Evolutionary conservation across 805 yeast species (phyloP).

Genomic region (Hemisphaericaspora nanyangensis): DNA sequence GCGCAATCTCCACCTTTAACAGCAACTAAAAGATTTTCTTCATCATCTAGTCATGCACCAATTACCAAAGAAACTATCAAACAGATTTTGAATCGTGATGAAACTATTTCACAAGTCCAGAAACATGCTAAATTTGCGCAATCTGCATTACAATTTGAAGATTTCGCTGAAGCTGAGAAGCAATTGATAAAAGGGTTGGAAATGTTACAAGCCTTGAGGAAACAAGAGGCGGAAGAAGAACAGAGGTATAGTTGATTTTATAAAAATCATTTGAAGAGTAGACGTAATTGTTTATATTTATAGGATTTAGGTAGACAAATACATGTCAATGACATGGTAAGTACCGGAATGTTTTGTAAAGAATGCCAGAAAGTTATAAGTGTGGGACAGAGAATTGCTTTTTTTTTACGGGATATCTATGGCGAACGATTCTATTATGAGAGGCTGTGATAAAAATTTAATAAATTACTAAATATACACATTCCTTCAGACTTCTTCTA

Average conservation of each 20-base stretch:
- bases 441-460: too few relatives aligned
- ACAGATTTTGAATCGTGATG: conserved; percentile 52
- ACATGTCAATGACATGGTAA: background rate
- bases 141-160: conserved; percentile 77
- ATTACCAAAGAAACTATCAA: conserved; percentile 37
- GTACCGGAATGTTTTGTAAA: background rate
- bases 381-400: too few relatives aligned
- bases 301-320: background rate
- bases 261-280: too few relatives aligned
- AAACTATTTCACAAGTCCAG: conserved; percentile 56
- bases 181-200: conserved; percentile 56
- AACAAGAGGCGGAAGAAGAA: conserved; percentile 5
- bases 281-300: background rate
- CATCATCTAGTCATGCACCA: conserved; percentile 4
- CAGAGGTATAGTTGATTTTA: background rate
- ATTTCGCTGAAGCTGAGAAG: conserved; percentile 59
- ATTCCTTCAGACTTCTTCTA: too few relatives aligned
- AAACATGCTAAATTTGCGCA: conserved; percentile 72
- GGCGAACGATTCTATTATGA: too few relatives aligned
- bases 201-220: conserved; percentile 23
- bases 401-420: too few relatives aligned
- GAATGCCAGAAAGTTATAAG: background rate
- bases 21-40: conserved; percentile 2
- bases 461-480: too few relatives aligned
- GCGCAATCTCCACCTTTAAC: background rate